A percentile compares a stretch with the other conserved stretches of the same genome.
These are phyloP conservation scores for Chlorella sorokiniana DNA, from an alignment of 139 green algal species.

Conservation along the genomic window DNA sequence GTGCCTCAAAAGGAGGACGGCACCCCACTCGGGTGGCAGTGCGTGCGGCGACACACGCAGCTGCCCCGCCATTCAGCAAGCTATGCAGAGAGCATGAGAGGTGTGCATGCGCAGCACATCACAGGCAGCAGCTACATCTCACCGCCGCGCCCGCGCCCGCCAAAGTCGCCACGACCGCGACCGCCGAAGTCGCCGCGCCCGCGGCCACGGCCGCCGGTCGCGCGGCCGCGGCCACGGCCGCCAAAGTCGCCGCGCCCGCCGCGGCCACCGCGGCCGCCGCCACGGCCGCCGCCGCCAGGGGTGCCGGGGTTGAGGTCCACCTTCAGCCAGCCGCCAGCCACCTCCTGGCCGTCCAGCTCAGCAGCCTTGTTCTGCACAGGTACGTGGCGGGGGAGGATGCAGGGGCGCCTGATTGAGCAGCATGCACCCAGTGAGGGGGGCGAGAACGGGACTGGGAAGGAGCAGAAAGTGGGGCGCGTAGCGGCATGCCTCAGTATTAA, in stretches of 20 bases:
- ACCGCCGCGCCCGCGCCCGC: slow-evolving; percentile 15
- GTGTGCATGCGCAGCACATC: neutral
- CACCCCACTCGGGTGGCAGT: slow-evolving; percentile 30
- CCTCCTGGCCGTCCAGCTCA: slow-evolving; percentile 66
- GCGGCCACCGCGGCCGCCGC: slow-evolving; percentile 25
- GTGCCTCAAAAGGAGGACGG: slow-evolving; percentile 23
- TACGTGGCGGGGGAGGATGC: neutral
- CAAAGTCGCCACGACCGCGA: slow-evolving; percentile 39
- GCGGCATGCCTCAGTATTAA: slow-evolving; percentile 30
- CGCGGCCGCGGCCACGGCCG: slow-evolving; percentile 49
- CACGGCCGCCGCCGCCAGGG: slow-evolving; percentile 39
- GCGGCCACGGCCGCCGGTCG: slow-evolving; percentile 38
- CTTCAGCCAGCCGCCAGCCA: slow-evolving; percentile 67
- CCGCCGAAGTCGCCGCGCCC: slow-evolving; percentile 43
- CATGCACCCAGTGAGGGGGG: neutral
- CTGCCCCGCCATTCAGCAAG: slow-evolving; percentile 15
- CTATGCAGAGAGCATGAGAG: neutral
- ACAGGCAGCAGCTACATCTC: neutral
- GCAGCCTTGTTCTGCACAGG: slow-evolving; percentile 44
- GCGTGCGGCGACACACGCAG: slow-evolving; percentile 41
- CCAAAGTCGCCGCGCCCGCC: slow-evolving; percentile 43
- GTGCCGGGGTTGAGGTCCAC: slow-evolving; percentile 39
- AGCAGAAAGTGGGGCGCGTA: neutral
- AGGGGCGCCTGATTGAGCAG: neutral
- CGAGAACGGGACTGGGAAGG: neutral